phyloP scores from a whole-genome alignment of 495 filamentous ascomycete species.

The Penicillium cataractarum region DNA sequence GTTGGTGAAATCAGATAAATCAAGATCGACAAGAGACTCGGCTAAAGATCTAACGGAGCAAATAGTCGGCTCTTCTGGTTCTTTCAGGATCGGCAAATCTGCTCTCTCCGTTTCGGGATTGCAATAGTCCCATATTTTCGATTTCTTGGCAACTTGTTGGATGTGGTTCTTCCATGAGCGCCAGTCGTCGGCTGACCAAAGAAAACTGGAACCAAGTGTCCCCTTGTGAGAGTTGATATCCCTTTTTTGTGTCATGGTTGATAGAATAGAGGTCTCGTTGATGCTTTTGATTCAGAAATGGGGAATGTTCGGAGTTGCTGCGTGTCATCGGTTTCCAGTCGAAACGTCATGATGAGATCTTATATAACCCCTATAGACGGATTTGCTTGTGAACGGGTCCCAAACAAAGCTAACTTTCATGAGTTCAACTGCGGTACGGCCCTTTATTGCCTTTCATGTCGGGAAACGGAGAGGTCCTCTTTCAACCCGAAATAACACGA shows the following conservation, averaged over 20 bases:
- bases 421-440: neutral
- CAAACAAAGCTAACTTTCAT: neutral
- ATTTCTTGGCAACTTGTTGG: neutral
- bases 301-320: neutral
- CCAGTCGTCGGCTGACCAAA: neutral
- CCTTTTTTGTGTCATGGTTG: neutral
- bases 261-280: neutral
- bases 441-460: too few species aligned
- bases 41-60: neutral
- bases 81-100: neutral
- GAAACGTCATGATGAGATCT: neutral
- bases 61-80: neutral
- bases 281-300: neutral
- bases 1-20: neutral
- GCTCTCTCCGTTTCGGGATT: neutral
- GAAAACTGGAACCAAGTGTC: neutral
- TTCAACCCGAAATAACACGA: too few species aligned
- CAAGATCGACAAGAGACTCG: neutral
- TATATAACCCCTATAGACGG: neutral
- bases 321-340: neutral
- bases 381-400: neutral
- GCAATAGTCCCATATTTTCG: neutral
- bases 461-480: too few species aligned
- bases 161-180: neutral
- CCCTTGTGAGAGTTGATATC: neutral